phyloP scores from a whole-genome alignment of 2,329 filamentous ascomycete species.

The Elsinoe necatrix region DNA sequence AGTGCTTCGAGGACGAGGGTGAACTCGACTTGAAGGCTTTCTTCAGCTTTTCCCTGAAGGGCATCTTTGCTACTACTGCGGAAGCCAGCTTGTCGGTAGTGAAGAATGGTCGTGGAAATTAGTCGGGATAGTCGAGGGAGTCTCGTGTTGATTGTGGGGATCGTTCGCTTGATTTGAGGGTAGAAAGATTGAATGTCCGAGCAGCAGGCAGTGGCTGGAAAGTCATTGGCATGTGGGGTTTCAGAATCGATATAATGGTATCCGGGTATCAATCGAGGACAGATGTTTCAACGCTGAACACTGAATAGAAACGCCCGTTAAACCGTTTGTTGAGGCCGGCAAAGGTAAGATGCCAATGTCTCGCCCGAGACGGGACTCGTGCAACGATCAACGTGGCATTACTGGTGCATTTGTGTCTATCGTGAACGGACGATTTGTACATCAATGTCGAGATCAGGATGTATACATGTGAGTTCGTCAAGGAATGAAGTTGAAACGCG shows the following conservation, averaged over 20 bases:
- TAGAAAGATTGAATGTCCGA: slow-evolving; percentile 11
- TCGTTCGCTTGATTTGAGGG: neutral
- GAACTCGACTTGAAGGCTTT: slow-evolving; percentile 33
- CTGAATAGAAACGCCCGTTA: slow-evolving; percentile 11
- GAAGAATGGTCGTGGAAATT: neutral
- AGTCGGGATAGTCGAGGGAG: neutral
- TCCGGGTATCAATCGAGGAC: slow-evolving; percentile 10
- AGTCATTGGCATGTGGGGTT: slow-evolving; percentile 8
- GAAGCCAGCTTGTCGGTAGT: slow-evolving; percentile 10
- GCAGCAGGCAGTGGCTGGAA: slow-evolving; percentile 11
- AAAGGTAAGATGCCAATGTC: slow-evolving; percentile 1
- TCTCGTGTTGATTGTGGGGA: neutral
- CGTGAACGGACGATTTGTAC: neutral
- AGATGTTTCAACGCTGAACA: slow-evolving; percentile 14
- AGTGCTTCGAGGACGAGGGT: slow-evolving; percentile 20
- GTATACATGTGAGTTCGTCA: neutral
- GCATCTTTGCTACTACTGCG: slow-evolving; percentile 29
- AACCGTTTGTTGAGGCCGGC: slow-evolving; percentile 3
- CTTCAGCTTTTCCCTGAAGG: slow-evolving; percentile 40
- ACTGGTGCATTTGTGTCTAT: neutral
- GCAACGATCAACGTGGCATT: slow-evolving; percentile 8
- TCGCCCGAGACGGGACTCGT: neutral
- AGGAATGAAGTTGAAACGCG: neutral
- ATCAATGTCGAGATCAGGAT: neutral
- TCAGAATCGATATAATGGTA: slow-evolving; percentile 16